Evolutionary conservation across 345 rosid genomes (phyloP).

Genomic region (Arabidopsis suecica): DNA sequence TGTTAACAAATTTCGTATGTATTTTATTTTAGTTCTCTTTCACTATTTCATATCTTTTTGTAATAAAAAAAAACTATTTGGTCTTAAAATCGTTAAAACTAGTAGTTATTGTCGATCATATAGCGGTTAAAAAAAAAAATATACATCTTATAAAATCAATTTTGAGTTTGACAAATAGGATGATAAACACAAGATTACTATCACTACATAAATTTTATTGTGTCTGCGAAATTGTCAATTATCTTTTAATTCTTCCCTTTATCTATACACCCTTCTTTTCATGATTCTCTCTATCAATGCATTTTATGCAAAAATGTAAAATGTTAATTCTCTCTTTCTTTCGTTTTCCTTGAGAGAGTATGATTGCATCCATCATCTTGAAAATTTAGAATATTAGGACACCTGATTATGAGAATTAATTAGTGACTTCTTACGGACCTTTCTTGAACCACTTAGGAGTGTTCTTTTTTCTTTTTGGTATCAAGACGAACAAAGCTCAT

Average conservation of each 20-base stretch:
- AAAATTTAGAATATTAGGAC: neutral
- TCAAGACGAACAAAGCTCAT: neutral
- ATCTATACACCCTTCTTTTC: constrained; percentile 21
- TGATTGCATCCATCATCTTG: constrained; percentile 5
- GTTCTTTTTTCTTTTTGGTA: too few relatives aligned
- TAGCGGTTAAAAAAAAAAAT: neutral
- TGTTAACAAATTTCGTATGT: too few relatives aligned
- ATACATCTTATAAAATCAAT: too few relatives aligned
- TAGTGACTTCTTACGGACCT: neutral
- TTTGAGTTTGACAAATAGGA: neutral
- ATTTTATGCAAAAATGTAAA: neutral
- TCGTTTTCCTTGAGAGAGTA: constrained; percentile 3
- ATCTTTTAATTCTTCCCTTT: constrained; percentile 15
- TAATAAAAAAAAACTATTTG: too few relatives aligned
- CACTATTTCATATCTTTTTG: too few relatives aligned
- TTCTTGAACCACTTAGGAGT: neutral
- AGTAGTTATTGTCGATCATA: neutral
- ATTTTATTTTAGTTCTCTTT: too few relatives aligned
- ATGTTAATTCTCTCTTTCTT: neutral
- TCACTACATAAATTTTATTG: neutral
- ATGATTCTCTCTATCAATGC: constrained; percentile 15
- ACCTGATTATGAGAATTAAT: constrained; percentile 3
- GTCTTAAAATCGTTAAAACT: neutral
- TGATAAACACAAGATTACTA: neutral
- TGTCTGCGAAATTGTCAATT: constrained; percentile 6